Evolutionary conservation across 495 filamentous ascomycete species (phyloP), one percentile per base, ranked within the genome.

Genomic region (Trichoderma erinaceum): DNA sequence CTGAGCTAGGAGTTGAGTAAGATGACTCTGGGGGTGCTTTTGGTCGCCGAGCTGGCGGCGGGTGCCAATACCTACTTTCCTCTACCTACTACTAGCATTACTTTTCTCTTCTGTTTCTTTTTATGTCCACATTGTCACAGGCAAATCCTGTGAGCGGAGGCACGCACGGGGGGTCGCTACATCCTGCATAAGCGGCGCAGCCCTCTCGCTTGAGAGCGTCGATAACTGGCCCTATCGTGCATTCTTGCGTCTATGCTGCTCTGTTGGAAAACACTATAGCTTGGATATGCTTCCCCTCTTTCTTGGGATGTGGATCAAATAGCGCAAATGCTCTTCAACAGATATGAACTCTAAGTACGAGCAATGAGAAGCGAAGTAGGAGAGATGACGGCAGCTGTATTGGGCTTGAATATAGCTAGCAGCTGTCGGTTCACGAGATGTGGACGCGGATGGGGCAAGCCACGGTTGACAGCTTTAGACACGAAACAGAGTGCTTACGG

Each of bases 111-210:
- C 25, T 32, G 12, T 25, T 32, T 32, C 25, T 32, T 11, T 13
- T 35, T 61, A n/a, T 10, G 56, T 52, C 25, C 8, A 35, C 4
- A 29, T 29, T 21, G 46, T 50, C 46, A 61, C 21, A 32, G 29
- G 27, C 56, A 61, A 61, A 61, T 61, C 56, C 56, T 61, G 56
- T 61, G 25, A 61, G 56, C 56, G 56, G 56, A 61, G 56, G 56
- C 56, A 16, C 23, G 56, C 56, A 61, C 56, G 56, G 56, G 56
- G 56, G 56, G 56, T 61, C 27, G 29, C 12, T 32, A 7, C 56
- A 61, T 61, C 56, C 56, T 61, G 56, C 56, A 61, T 61, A 32
- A 61, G 56, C 56, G 56, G 56, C 56, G 56, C 25, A 61, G 11
- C 56, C 56, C 25, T 21, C 56, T 15, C 56, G 56, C 56, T 61